Base-by-base conservation (phyloP, 345 rosid genomes). In the Aquilaria sinensis region DNA sequence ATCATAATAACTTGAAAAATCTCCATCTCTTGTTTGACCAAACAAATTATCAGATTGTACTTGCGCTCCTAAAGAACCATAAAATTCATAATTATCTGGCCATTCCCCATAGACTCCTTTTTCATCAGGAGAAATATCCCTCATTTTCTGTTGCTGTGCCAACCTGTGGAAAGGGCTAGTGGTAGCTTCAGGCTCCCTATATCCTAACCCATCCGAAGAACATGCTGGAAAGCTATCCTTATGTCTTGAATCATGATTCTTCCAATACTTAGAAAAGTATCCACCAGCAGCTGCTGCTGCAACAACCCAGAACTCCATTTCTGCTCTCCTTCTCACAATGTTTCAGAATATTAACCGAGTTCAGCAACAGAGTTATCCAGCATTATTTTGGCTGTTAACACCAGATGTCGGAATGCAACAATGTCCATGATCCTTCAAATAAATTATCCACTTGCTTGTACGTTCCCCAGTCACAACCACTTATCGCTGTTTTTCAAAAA, bases 201-300 rank as follows among this genome's bases (percentile, higher is more conserved):
- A 33, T 47, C 53, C 60, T 29, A 77, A 70, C 66, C 67, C 62
- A 41, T 53, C 78, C 16, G 74, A 67, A 73, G 76, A 72, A 12
- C 64, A 64, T 72, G 62, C 72, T 23, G 79, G 62, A 47, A 58
- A 47, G 52, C 62, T 70, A 71, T 66, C 64, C 62, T 63, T 67
- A 57, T 52, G 72, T 66, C 69, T 79, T 0, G 78, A 71, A 67
- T 37, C 43, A 37, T 67, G 46, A 67, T 73, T 83, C 52, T 77
- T 69, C 81, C 81, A 72, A 67, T 79, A 74, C 69, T 81, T 89
- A 30, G 86, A 72, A 64, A 87, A 31, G 62, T 77, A 85, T 64
- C 90, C 92, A 23, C 87, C 86, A n/a, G 90, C 92, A 47, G 98
- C 96, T 1, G 89, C 87, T 0, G 84, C 96, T 59, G 77, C 89